Conservation (phyloP, 2,329 filamentous ascomycete species). For the Herpotrichia juniperi region DNA sequence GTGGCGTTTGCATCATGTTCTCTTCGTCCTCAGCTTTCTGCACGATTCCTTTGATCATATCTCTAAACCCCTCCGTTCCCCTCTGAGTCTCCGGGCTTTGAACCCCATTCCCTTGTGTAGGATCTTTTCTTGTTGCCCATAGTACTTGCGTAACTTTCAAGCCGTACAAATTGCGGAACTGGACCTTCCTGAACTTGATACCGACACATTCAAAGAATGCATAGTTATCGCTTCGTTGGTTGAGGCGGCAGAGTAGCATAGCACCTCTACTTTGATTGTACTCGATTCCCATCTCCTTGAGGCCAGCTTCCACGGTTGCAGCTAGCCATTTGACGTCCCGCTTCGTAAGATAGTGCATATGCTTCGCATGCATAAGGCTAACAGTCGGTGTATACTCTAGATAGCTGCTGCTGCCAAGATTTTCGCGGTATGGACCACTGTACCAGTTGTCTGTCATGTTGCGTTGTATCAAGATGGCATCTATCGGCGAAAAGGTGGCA, state of each 20-base stretch:
- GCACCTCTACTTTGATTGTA: slow-evolving; percentile 20
- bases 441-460: slow-evolving; percentile 12
- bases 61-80: slow-evolving; percentile 23
- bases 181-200: slow-evolving; percentile 33
- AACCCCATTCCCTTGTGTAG: background rate
- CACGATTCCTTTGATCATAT: slow-evolving; percentile 25
- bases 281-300: slow-evolving; percentile 31
- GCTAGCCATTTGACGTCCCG: slow-evolving; percentile 32
- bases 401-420: background rate
- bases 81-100: background rate
- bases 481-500: slow-evolving; percentile 26
- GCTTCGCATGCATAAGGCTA: slow-evolving; percentile 26
- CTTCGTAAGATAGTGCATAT: slow-evolving; percentile 34
- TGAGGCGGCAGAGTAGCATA: slow-evolving; percentile 27
- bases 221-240: slow-evolving; percentile 26
- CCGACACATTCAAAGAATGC: slow-evolving; percentile 26
- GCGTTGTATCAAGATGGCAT: slow-evolving; percentile 23
- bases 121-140: slow-evolving; percentile 22
- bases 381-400: slow-evolving; percentile 17
- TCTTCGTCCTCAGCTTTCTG: slow-evolving; percentile 21
- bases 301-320: slow-evolving; percentile 24
- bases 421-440: background rate
- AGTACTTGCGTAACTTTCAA: slow-evolving; percentile 25
- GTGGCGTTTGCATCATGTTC: background rate
- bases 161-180: slow-evolving; percentile 31